Conservation (phyloP, 805 yeast species). For the Pichia paraexigua region DNA sequence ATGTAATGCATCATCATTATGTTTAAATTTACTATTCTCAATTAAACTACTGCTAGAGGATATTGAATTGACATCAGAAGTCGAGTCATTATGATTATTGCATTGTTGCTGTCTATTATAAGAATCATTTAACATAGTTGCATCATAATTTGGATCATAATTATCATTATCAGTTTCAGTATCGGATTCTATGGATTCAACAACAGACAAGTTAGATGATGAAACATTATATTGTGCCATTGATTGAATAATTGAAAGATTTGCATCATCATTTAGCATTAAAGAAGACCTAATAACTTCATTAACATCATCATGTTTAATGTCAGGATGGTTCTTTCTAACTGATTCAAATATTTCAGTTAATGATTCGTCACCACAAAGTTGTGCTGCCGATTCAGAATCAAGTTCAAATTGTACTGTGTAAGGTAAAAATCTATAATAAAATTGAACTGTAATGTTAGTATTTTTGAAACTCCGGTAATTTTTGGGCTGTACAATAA, state of each 20-base stretch:
- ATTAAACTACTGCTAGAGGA: conserved; percentile 1
- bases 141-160: neutral
- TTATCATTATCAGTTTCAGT: conserved; percentile 10
- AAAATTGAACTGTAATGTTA: conserved; percentile 12
- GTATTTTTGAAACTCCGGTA: neutral
- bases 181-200: conserved; percentile 7
- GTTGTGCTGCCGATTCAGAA: conserved; percentile 6
- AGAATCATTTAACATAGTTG: neutral
- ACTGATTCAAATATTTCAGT: conserved; percentile 25
- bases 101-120: neutral
- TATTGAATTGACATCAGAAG: conserved; percentile 1
- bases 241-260: conserved; percentile 22
- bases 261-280: conserved; percentile 9
- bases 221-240: conserved; percentile 13
- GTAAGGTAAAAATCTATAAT: conserved; percentile 56
- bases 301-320: neutral
- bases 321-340: conserved; percentile 1
- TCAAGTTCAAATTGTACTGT: conserved; percentile 60
- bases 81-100: neutral
- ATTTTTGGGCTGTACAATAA: neutral
- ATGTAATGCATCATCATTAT: neutral
- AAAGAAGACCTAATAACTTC: neutral
- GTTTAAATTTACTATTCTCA: neutral
- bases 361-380: conserved; percentile 12
- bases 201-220: conserved; percentile 6